A percentile compares a stretch with the other conserved stretches of the same genome.
These are phyloP conservation scores for Leishmania arabica DNA, from an alignment of 208 protist genomes.

Conservation along the genomic window DNA sequence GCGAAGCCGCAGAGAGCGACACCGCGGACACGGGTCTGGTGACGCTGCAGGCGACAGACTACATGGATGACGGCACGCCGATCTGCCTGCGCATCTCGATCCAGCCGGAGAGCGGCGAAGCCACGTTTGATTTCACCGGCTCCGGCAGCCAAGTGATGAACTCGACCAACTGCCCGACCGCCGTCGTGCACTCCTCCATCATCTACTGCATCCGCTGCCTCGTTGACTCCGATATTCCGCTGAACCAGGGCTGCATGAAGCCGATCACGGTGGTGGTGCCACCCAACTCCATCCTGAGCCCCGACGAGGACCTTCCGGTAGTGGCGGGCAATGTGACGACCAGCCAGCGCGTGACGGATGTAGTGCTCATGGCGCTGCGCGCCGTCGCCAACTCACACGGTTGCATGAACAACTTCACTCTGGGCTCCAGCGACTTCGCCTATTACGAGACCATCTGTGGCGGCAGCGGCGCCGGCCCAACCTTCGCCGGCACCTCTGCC, in stretches of 20 bases:
- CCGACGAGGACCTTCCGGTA: conserved; percentile 87
- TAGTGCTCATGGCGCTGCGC: conserved; percentile 92
- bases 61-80: conserved; percentile 95
- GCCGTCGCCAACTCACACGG: conserved; percentile 89
- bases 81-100: conserved; percentile 88
- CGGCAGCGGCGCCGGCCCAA: conserved; percentile 90
- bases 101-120: conserved; percentile 59
- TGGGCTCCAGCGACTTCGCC: conserved; percentile 89
- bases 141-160: conserved; percentile 89
- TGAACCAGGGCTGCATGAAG: conserved; percentile 95
- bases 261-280: conserved; percentile 84
- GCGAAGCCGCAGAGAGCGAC: conserved; percentile 22
- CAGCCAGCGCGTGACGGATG: conserved; percentile 94
- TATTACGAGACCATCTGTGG: conserved; percentile 98
- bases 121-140: conserved; percentile 94
- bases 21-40: conserved; percentile 11
- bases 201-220: conserved; percentile 96
- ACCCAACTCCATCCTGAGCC: conserved; percentile 78
- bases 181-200: conserved; percentile 91
- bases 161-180: conserved; percentile 93
- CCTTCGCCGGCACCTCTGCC: conserved; percentile 78
- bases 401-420: conserved; percentile 97
- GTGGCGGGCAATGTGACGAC: conserved; percentile 97
- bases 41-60: conserved; percentile 58
- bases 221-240: conserved; percentile 92